Base-by-base conservation (phyloP, 164 flowering plant species). In the Chloranthus sessilifolius region DNA sequence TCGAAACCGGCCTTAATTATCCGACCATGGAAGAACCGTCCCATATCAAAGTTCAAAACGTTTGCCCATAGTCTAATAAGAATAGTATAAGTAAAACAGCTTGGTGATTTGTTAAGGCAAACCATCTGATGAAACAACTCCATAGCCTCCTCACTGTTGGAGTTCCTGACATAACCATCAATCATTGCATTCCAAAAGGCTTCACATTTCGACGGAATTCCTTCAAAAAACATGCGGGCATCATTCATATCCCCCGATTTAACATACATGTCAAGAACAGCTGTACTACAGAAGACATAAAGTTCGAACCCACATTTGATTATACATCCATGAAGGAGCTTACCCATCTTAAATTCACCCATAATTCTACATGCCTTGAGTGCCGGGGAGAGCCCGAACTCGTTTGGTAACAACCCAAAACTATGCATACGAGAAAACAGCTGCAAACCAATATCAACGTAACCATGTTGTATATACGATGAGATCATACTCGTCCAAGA, bases 401-500 rank as follows among this genome's bases (percentile, higher is more conserved):
- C 25, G 51, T 65, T 65, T 16, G 65, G 70, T 16, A 35, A 21
- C 39, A 53, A 48, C 5, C 48, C 54, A 20, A 22, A 44, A 12
- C 26, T 27, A 30, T 50, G 39, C 70, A 65, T 55, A 12, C 11
- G 1, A 7, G 9, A 46, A 23, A 60, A 60, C 23, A 55, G 6
- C 23, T 55, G 38, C 33, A 60, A 24, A 27, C 56, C 62, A 24
- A 17, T 39, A 38, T 64, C 52, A 19, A 37, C 58, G 20, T 55
- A 50, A 42, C 76, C 69, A 60, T 53, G 65, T 54, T 69, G 70
- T 44, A 67, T 65, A 33, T 67, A 74, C 0, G 73, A 72, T 22
- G 52, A 50, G n/a, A 80, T 74, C 70, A 75, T 67, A 11, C 74
- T 69, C 33, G 79, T 81, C 81, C 81, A 78, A 2, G 86, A 77